Conservation (phyloP, 2,329 filamentous ascomycete genomes). For the Malbranchea zuffiana region DNA sequence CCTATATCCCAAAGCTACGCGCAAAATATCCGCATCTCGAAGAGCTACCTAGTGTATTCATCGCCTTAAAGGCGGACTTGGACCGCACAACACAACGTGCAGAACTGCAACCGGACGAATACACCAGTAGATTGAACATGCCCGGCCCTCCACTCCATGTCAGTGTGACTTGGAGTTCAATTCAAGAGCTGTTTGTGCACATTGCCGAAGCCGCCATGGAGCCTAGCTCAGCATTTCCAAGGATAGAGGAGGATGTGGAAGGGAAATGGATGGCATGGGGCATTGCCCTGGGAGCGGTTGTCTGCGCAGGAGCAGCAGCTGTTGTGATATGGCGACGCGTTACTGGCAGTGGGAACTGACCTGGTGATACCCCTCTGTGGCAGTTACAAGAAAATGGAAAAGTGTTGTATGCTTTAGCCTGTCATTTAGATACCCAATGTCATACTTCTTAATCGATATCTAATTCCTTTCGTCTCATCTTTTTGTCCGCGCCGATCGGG, state of each 20-base stretch:
- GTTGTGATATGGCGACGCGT: slow-evolving; percentile 50
- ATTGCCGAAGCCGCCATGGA: slow-evolving; percentile 87
- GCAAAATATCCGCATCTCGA: slow-evolving; percentile 72
- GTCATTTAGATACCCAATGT: slow-evolving; percentile 1
- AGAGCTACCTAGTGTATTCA: slow-evolving; percentile 82
- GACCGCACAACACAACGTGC: slow-evolving; percentile 95
- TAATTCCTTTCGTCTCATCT: neutral
- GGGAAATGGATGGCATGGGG: slow-evolving; percentile 78
- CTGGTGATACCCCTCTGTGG: neutral
- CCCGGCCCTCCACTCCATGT: slow-evolving; percentile 77
- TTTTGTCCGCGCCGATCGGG: neutral
- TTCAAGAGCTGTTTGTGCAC: slow-evolving; percentile 83
- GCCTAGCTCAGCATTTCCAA: slow-evolving; percentile 78
- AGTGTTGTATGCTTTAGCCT: neutral
- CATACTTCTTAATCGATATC: neutral
- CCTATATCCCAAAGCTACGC: slow-evolving; percentile 74
- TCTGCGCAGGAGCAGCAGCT: slow-evolving; percentile 48
- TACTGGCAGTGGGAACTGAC: slow-evolving; percentile 25
- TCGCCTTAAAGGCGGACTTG: slow-evolving; percentile 85
- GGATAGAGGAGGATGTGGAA: slow-evolving; percentile 67
- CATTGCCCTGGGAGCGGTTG: slow-evolving; percentile 64
- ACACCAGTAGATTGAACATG: slow-evolving; percentile 77
- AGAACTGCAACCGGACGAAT: slow-evolving; percentile 83
- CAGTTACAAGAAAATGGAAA: neutral
- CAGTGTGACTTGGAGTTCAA: slow-evolving; percentile 86